phyloP scores from a whole-genome alignment of 192 early-diverging fungal species.

The Backusella morwellensis region DNA sequence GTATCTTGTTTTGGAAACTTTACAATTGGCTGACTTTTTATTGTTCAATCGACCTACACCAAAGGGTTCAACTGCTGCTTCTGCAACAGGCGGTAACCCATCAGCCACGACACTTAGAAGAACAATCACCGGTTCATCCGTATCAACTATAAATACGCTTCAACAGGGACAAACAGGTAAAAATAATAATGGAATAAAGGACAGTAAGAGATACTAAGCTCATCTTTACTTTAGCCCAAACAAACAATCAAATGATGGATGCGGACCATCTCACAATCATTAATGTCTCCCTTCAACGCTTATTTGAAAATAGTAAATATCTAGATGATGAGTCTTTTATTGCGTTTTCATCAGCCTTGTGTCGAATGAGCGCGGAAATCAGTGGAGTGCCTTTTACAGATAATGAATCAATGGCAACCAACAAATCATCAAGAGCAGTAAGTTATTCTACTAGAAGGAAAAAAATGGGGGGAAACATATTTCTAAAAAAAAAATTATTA shows the following conservation, averaged over 20 bases:
- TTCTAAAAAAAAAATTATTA: neutral
- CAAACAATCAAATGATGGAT: constrained; percentile 28
- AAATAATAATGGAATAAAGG: neutral
- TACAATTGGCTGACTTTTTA: constrained; percentile 84
- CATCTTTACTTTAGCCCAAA: neutral
- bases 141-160: neutral
- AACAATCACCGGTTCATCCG: constrained; percentile 4
- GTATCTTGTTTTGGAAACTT: constrained; percentile 84
- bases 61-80: constrained; percentile 17
- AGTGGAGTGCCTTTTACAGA: constrained; percentile 47
- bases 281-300: constrained; percentile 52
- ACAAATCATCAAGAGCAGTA: constrained; percentile 25
- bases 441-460: neutral
- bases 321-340: constrained; percentile 59
- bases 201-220: neutral
- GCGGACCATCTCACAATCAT: constrained; percentile 47
- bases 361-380: constrained; percentile 55
- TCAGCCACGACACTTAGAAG: constrained; percentile 1
- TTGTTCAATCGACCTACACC: constrained; percentile 47
- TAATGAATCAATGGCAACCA: constrained; percentile 12
- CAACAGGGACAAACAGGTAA: neutral
- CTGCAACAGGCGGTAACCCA: neutral
- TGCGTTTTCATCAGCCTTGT: constrained; percentile 67
- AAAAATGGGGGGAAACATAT: neutral
- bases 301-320: constrained; percentile 66